These are phyloP conservation scores for Durusdinium trenchii DNA, from an alignment of 73 alveolate genomes.

Conservation along the genomic window DNA sequence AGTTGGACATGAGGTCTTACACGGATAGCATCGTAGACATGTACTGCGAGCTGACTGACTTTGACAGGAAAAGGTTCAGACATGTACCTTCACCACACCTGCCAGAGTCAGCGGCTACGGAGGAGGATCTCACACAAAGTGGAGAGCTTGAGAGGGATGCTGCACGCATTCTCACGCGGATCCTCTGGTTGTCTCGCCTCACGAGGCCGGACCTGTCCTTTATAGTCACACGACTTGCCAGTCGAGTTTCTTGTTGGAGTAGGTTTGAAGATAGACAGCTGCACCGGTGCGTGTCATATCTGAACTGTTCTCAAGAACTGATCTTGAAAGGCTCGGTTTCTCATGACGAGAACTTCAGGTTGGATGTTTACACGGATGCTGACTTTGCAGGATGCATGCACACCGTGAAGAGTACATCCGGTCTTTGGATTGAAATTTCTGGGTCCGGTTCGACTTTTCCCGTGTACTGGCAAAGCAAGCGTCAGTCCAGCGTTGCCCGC, in stretches of 20 bases:
- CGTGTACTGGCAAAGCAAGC: not conserved
- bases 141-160: not conserved
- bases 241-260: not conserved
- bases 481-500: not conserved
- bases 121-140: not conserved
- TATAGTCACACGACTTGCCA: not conserved
- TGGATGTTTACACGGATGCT: not conserved
- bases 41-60: not conserved
- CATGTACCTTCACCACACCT: not conserved
- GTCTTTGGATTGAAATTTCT: not conserved
- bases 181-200: not conserved
- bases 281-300: slow-evolving; percentile 5
- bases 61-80: not conserved
- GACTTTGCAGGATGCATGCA: not conserved
- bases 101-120: not conserved
- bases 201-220: slow-evolving; percentile 6
- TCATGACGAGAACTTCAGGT: not conserved
- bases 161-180: not conserved
- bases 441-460: not conserved
- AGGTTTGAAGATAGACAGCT: slow-evolving; percentile 29
- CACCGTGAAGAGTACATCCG: not conserved
- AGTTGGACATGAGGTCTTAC: not conserved
- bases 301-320: not conserved
- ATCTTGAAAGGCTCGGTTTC: not conserved
- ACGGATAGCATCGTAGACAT: not conserved